Evolutionary conservation across 2,329 filamentous ascomycete species (phyloP).

Genomic region (Blastomyces parvus): DNA sequence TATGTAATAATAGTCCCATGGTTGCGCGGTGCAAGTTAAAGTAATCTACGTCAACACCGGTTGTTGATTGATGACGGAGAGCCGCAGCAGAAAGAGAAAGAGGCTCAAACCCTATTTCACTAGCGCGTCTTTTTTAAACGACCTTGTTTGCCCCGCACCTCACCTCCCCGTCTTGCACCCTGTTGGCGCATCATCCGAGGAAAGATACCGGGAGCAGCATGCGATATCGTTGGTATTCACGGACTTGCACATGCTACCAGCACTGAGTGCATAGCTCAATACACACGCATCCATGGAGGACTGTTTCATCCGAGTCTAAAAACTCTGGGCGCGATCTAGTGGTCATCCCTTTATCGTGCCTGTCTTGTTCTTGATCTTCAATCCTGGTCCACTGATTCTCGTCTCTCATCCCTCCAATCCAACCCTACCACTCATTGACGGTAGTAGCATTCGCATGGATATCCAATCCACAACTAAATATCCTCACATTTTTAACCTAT

Average conservation of each 20-base stretch:
- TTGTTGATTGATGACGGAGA: background rate
- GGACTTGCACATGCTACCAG: background rate
- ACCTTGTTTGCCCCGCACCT: no score
- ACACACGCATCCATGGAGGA: background rate
- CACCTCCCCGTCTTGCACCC: no score
- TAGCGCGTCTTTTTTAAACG: no score
- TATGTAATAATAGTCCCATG: background rate
- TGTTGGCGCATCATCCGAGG: background rate
- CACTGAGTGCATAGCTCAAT: background rate
- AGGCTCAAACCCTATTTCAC: no score
- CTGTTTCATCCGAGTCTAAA: background rate
- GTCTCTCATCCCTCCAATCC: background rate
- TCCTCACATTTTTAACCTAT: background rate
- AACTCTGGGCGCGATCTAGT: background rate
- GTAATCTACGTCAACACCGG: slow-evolving; percentile 1
- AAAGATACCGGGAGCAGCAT: background rate
- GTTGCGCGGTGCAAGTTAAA: background rate
- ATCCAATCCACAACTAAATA: background rate
- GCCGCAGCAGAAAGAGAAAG: no score
- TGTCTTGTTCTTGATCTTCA: background rate
- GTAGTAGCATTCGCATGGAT: background rate
- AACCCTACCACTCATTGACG: background rate
- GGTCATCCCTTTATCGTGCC: background rate
- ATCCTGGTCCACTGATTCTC: background rate
- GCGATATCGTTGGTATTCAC: background rate